These are phyloP conservation scores for Ambrosia hybrid DNA, from an alignment of 140 eudicot species.

Conservation along the genomic window DNA sequence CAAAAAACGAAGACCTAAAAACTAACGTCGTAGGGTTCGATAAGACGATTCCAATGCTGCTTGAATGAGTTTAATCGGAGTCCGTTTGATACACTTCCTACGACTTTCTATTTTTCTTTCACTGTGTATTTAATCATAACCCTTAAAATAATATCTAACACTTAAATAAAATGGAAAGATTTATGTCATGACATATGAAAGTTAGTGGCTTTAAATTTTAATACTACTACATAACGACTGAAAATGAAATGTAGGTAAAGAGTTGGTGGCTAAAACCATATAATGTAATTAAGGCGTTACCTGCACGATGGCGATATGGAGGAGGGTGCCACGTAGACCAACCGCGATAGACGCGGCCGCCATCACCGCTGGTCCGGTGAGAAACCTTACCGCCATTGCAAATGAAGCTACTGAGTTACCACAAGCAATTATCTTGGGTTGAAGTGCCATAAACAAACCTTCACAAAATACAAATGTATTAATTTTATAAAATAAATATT, in stretches of 20 bases:
- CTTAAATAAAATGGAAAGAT: background rate
- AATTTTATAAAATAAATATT: no score
- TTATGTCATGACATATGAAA: constrained; percentile 24
- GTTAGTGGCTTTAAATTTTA: constrained; percentile 16
- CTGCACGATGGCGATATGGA: constrained; percentile 61
- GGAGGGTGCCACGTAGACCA: constrained; percentile 59
- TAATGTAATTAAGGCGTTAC: constrained; percentile 20
- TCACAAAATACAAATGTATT: constrained; percentile 6
- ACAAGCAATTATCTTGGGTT: constrained; percentile 63
- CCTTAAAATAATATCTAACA: background rate
- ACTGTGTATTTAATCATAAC: no score
- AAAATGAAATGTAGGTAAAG: constrained; percentile 29
- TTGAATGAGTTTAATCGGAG: no score
- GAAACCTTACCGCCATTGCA: constrained; percentile 65
- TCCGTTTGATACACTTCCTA: no score
- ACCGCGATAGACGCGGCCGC: constrained; percentile 58
- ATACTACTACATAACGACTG: background rate
- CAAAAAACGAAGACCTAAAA: no score
- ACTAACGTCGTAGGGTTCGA: no score
- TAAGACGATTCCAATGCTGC: no score
- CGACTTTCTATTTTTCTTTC: no score
- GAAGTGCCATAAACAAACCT: constrained; percentile 76
- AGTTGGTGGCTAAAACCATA: constrained; percentile 22
- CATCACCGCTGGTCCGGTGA: constrained; percentile 69
- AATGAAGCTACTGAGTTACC: constrained; percentile 56